Conservation (phyloP, 2,329 filamentous ascomycete species). For the Aspergillus versicolor region DNA sequence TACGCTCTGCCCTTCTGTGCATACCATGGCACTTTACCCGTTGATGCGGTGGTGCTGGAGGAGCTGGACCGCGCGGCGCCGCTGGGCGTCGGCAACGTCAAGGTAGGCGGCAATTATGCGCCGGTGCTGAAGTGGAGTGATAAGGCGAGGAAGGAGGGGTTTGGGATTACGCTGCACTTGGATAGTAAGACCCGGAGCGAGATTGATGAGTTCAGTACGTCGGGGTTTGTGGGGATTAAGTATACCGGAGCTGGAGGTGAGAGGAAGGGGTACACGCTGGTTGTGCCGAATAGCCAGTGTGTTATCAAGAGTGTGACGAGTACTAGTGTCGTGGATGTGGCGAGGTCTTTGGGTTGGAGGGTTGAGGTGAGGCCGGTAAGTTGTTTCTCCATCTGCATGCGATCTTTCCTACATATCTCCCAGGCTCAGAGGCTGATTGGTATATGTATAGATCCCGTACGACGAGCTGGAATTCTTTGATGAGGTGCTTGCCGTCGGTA, state of each 20-base stretch:
- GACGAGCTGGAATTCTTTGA: neutral
- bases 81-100: neutral
- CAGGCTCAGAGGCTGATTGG: neutral
- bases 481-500: constrained; percentile 3
- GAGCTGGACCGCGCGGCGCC: constrained; percentile 11
- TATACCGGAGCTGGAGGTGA: neutral
- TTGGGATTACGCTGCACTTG: constrained; percentile 3
- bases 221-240: constrained; percentile 1
- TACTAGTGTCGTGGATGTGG: neutral
- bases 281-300: constrained; percentile 5
- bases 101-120: constrained; percentile 8
- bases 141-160: constrained; percentile 4
- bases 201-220: constrained; percentile 7
- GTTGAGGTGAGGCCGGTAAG: constrained; percentile 3
- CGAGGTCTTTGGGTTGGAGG: neutral
- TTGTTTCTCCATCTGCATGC: neutral
- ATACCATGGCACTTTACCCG: neutral
- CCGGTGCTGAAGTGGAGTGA: constrained; percentile 5
- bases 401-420: neutral
- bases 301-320: constrained; percentile 9
- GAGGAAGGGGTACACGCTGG: neutral
- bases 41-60: constrained; percentile 3
- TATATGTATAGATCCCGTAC: neutral
- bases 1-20: neutral
- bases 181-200: constrained; percentile 1